These are phyloP conservation scores for Wickerhamomyces silvicola DNA, from an alignment of 805 yeast genomes.

Conservation along the genomic window DNA sequence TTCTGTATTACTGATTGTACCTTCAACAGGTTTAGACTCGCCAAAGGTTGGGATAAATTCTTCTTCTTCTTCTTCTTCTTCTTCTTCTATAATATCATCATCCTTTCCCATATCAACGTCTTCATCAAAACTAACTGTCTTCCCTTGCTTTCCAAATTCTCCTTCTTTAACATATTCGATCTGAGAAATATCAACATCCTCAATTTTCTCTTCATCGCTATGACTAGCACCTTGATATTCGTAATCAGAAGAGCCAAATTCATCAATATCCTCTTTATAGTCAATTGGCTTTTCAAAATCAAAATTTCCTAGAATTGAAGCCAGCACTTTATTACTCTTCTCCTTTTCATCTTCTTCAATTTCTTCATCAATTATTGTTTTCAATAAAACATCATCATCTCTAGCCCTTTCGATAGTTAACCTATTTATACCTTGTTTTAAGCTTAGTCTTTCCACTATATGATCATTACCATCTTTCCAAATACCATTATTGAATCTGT, in stretches of 20 bases:
- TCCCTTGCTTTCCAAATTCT: conserved; percentile 15
- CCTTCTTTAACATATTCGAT: conserved; percentile 25
- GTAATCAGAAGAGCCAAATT: conserved; percentile 34
- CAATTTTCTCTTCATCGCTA: conserved; percentile 27
- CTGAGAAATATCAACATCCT: conserved; percentile 21
- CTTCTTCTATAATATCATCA: conserved; percentile 7
- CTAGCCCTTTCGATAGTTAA: conserved; percentile 13
- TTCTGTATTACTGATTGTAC: conserved; percentile 46
- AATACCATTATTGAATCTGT: conserved; percentile 51
- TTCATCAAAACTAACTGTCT: conserved; percentile 13
- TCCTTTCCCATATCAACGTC: conserved; percentile 21
- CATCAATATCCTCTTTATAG: conserved; percentile 34
- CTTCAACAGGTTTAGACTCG: conserved; percentile 13
- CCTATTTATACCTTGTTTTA: conserved; percentile 12
- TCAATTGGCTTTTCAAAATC: conserved; percentile 49
- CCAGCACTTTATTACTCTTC: conserved; percentile 40
- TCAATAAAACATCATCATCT: conserved; percentile 12
- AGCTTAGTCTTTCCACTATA: conserved; percentile 53
- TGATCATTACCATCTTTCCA: conserved; percentile 83
- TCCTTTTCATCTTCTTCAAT: conserved; percentile 34
- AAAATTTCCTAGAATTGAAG: conserved; percentile 38
- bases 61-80: conserved; percentile 18
- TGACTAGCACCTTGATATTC: conserved; percentile 36
- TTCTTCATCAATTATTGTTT: conserved; percentile 28
- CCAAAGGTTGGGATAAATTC: conserved; percentile 50